These are phyloP conservation scores for Physcia stellaris DNA, from an alignment of 495 filamentous ascomycete species.

Conservation along the genomic window DNA sequence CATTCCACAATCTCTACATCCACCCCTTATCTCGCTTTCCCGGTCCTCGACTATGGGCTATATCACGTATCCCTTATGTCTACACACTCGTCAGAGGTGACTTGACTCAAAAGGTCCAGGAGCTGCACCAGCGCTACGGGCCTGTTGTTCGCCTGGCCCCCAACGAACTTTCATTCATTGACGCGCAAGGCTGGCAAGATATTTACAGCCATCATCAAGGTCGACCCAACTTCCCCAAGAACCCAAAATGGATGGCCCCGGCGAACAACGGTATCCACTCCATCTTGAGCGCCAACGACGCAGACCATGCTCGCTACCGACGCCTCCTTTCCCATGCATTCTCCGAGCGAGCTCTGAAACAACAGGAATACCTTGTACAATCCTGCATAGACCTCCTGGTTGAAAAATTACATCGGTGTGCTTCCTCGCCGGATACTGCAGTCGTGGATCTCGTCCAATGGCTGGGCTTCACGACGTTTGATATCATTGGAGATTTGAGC, in stretches of 20 bases:
- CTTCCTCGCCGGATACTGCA: slow-evolving; percentile 8
- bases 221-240: slow-evolving; percentile 12
- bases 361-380: slow-evolving; percentile 30
- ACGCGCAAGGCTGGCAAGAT: slow-evolving; percentile 14
- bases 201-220: slow-evolving; percentile 8
- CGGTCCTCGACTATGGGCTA: slow-evolving; percentile 13
- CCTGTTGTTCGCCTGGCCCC: slow-evolving; percentile 31
- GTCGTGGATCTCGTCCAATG: slow-evolving; percentile 34
- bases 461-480: slow-evolving; percentile 49
- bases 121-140: slow-evolving; percentile 38
- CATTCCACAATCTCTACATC: slow-evolving; percentile 19
- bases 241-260: neutral
- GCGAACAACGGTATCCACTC: neutral
- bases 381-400: slow-evolving; percentile 34
- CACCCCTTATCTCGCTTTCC: slow-evolving; percentile 29
- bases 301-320: slow-evolving; percentile 20
- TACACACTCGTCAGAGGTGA: slow-evolving; percentile 7
- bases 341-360: slow-evolving; percentile 19
- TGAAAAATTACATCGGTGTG: slow-evolving; percentile 25
- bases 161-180: slow-evolving; percentile 25
- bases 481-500: slow-evolving; percentile 45
- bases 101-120: slow-evolving; percentile 19
- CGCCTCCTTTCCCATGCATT: slow-evolving; percentile 19
- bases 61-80: slow-evolving; percentile 14
- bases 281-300: slow-evolving; percentile 7